phyloP scores from a whole-genome alignment of 441 rosid species.

The Rhodomyrtus psidioides region DNA sequence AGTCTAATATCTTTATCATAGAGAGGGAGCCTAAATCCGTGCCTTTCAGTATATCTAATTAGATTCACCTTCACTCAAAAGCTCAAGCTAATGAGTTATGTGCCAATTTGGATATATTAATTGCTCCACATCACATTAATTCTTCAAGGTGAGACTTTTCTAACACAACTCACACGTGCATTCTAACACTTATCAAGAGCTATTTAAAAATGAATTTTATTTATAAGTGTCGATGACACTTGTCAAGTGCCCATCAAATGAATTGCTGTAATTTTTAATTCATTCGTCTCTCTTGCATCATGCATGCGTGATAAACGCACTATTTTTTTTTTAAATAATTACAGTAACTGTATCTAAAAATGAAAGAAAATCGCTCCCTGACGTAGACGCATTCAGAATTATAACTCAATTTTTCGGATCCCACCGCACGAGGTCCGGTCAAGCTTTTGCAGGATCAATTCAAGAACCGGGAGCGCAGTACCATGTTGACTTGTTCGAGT shows the following conservation, averaged over 20 bases:
- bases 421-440: background rate
- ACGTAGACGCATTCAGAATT: background rate
- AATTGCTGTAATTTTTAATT: background rate
- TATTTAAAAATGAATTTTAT: background rate
- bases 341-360: background rate
- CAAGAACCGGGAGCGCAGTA: background rate
- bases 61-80: too few species aligned
- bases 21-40: too few species aligned
- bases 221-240: background rate
- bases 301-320: background rate
- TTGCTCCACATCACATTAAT: too few species aligned
- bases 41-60: too few species aligned
- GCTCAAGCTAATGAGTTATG: too few species aligned
- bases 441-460: background rate
- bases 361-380: background rate
- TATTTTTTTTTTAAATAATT: background rate
- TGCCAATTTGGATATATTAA: too few species aligned
- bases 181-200: background rate
- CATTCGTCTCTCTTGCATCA: background rate
- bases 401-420: background rate
- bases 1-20: too few species aligned
- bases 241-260: background rate
- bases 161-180: too few species aligned
- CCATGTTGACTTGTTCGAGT: background rate
- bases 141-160: too few species aligned